These are phyloP conservation scores for Neopestalotiopsis sp. DNA, from an alignment of 2,329 filamentous ascomycete genomes.

Conservation along the genomic window DNA sequence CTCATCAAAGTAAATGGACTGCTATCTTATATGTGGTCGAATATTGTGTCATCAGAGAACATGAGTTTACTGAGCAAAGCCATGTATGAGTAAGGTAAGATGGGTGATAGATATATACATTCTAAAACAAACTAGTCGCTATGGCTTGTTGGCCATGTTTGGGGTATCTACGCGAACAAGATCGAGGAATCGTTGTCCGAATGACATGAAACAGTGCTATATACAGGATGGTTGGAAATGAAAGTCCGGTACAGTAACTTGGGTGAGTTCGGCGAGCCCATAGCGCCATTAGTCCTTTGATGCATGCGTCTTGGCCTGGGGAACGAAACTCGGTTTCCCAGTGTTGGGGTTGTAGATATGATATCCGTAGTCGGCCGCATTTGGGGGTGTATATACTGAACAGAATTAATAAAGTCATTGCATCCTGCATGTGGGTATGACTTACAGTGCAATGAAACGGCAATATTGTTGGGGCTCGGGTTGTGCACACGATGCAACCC, in stretches of 20 bases:
- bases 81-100: too few species aligned
- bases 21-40: neutral
- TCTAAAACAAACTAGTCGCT: too few species aligned
- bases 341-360: conserved; percentile 65
- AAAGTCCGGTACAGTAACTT: neutral
- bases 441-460: conserved; percentile 12
- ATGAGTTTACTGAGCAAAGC: neutral
- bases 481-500: conserved; percentile 9
- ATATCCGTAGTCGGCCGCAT: conserved; percentile 67
- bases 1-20: neutral
- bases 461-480: neutral
- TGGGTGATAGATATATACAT: too few species aligned
- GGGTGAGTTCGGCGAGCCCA: neutral
- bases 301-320: neutral
- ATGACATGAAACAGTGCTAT: neutral
- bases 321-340: conserved; percentile 9
- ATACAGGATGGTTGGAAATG: neutral
- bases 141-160: neutral
- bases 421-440: neutral
- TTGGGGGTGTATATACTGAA: conserved; percentile 66
- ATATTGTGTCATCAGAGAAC: neutral
- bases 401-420: neutral
- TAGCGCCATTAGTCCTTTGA: neutral
- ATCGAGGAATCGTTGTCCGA: neutral
- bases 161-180: neutral